Evolutionary conservation across 2,329 filamentous ascomycete genomes (phyloP).

Genomic region (Moelleriella libera): DNA sequence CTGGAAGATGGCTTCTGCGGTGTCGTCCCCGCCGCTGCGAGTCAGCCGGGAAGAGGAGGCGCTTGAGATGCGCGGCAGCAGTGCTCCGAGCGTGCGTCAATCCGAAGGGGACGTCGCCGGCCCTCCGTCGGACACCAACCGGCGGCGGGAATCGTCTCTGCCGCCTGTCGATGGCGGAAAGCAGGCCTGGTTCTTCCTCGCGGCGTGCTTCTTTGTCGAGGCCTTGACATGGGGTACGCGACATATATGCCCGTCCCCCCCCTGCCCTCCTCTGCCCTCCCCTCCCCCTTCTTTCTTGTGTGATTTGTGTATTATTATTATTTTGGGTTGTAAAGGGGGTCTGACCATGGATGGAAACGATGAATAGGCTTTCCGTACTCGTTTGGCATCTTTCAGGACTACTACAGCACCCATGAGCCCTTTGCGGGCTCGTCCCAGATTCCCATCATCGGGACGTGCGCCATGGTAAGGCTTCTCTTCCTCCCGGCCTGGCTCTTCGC

Average conservation of each 20-base stretch:
- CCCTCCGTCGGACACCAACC: not conserved
- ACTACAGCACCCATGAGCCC: conserved; percentile 45
- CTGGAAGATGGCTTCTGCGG: too few species aligned
- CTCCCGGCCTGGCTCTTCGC: not conserved
- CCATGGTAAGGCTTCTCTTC: conserved; percentile 27
- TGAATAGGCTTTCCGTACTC: conserved; percentile 48
- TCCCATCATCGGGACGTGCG: conserved; percentile 49
- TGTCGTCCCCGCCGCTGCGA: too few species aligned
- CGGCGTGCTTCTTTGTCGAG: conserved; percentile 17
- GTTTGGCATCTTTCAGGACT: conserved; percentile 58
- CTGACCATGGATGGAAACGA: not conserved
- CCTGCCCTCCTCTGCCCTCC: too few species aligned
- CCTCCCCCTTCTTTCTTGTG: too few species aligned
- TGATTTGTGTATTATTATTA: not conserved
- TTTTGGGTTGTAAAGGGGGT: not conserved
- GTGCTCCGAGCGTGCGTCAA: not conserved
- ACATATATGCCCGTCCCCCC: not conserved
- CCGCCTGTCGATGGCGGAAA: conserved; percentile 17
- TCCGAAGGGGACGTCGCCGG: not conserved
- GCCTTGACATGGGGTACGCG: conserved; percentile 18
- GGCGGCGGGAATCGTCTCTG: conserved; percentile 9
- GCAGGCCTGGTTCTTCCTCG: conserved; percentile 19
- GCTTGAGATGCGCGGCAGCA: not conserved
- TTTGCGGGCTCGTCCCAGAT: conserved; percentile 41
- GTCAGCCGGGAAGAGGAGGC: too few species aligned